These are phyloP conservation scores for Cyberlindnera saturnus DNA, from an alignment of 805 yeast genomes.

Conservation along the genomic window DNA sequence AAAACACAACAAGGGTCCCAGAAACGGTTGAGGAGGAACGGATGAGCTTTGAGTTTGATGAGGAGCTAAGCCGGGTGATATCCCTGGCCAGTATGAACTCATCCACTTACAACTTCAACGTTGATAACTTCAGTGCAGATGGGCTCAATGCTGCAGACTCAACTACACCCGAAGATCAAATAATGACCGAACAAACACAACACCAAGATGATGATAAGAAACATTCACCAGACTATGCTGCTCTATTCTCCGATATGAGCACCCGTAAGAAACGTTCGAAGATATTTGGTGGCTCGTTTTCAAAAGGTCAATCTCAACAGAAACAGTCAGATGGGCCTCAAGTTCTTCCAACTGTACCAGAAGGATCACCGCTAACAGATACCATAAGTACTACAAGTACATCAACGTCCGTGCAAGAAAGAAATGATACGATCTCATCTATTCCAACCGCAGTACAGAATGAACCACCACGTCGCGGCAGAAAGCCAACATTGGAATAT, in stretches of 20 bases:
- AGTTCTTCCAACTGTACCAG: constrained; percentile 8
- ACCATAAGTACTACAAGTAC: background rate
- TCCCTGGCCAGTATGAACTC: constrained; percentile 21
- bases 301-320: background rate
- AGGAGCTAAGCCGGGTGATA: constrained; percentile 19
- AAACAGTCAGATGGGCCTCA: background rate
- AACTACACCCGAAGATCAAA: background rate
- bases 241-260: constrained; percentile 23
- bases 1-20: background rate
- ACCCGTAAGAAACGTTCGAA: constrained; percentile 11
- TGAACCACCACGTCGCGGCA: constrained; percentile 48
- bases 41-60: constrained; percentile 15
- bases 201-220: constrained; percentile 8
- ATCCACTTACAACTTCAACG: constrained; percentile 19
- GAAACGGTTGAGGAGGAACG: constrained; percentile 3
- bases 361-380: constrained; percentile 3
- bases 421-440: too few species aligned
- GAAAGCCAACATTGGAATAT: constrained; percentile 56
- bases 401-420: too few species aligned
- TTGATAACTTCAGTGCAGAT: background rate
- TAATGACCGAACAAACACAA: constrained; percentile 1
- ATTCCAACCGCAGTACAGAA: constrained; percentile 1
- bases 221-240: constrained; percentile 26
- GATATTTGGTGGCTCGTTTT: background rate
- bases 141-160: background rate